Percentiles rank a stretch among this genome's conserved stretches.
Evolutionary conservation across 1,284 basidiomycete genomes (phyloP).

Genomic region (Ustilago trichophora): DNA sequence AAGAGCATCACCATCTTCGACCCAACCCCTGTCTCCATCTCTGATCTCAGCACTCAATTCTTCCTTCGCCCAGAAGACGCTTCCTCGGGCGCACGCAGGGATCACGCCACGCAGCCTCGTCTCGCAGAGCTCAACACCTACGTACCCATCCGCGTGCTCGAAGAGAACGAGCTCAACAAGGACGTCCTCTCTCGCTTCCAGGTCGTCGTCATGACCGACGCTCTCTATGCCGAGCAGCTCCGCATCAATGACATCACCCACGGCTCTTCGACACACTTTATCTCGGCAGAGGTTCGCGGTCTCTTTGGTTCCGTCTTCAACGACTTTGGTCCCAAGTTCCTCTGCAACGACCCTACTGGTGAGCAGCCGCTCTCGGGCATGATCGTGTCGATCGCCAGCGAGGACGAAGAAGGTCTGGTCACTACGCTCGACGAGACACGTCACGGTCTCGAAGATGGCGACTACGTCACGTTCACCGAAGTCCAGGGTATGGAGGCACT

Average conservation of each 20-base stretch:
- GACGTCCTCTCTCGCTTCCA: slow-evolving; percentile 57
- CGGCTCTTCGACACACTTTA: slow-evolving; percentile 80
- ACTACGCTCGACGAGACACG: slow-evolving; percentile 97
- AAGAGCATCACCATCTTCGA: slow-evolving; percentile 98
- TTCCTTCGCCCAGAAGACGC: slow-evolving; percentile 89
- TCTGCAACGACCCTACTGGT: slow-evolving; percentile 93
- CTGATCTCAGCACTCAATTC: slow-evolving; percentile 94
- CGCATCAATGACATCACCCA: slow-evolving; percentile 86
- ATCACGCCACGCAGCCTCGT: slow-evolving; percentile 84
- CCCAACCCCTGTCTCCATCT: slow-evolving; percentile 83
- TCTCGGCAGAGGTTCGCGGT: slow-evolving; percentile 89
- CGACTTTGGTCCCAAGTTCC: slow-evolving; percentile 94
- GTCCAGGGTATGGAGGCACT: slow-evolving; percentile 93
- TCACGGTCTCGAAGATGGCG: slow-evolving; percentile 96
- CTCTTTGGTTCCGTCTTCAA: slow-evolving; percentile 96
- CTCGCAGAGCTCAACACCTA: slow-evolving; percentile 95
- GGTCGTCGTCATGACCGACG: slow-evolving; percentile 88
- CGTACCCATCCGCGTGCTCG: slow-evolving; percentile 84
- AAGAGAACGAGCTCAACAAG: slow-evolving; percentile 50
- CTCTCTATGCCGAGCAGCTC: slow-evolving; percentile 81
- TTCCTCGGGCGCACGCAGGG: slow-evolving; percentile 75
- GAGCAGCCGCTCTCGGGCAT: slow-evolving; percentile 93
- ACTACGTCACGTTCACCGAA: slow-evolving; percentile 97
- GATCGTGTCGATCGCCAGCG: slow-evolving; percentile 76
- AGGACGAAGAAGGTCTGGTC: slow-evolving; percentile 82